Percentiles rank a stretch among this genome's conserved stretches.
These are phyloP conservation scores for Amanita pseudoporphyria DNA, from an alignment of 768 basidiomycete genomes.

Conservation along the genomic window DNA sequence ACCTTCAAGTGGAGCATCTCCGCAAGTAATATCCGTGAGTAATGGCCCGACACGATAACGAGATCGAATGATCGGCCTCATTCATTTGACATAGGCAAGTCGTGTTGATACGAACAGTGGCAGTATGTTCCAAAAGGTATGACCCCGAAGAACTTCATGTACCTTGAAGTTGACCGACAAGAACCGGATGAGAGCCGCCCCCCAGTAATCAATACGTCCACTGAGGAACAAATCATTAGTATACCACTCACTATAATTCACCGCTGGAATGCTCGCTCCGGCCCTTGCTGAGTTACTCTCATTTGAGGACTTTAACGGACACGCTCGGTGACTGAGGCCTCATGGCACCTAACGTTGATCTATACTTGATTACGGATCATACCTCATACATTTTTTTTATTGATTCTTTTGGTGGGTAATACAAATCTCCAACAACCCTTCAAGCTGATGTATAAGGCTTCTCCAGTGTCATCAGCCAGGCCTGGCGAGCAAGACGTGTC, in stretches of 20 bases:
- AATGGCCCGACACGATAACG: slow-evolving; percentile 2
- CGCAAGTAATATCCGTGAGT: slow-evolving; percentile 32
- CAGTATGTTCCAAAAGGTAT: slow-evolving; percentile 38
- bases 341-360: too few relatives aligned
- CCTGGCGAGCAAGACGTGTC: slow-evolving; percentile 33
- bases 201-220: too few relatives aligned
- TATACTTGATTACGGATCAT: too few relatives aligned
- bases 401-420: not conserved
- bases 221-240: too few relatives aligned
- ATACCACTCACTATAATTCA: too few relatives aligned
- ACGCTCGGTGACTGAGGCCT: too few relatives aligned
- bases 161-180: too few relatives aligned
- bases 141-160: slow-evolving; percentile 24
- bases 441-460: slow-evolving; percentile 30
- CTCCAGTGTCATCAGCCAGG: slow-evolving; percentile 34
- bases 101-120: slow-evolving; percentile 48
- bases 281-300: too few relatives aligned
- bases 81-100: slow-evolving; percentile 22
- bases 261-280: too few relatives aligned
- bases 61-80: not conserved
- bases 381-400: not conserved
- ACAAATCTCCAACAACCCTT: slow-evolving; percentile 5
- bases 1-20: slow-evolving; percentile 40
- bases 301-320: too few relatives aligned
- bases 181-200: too few relatives aligned